A percentile compares a stretch with the other conserved stretches of the same genome.
phyloP scores from a whole-genome alignment of 352 stramenopile genomes.

The Pythium sukuiense region DNA sequence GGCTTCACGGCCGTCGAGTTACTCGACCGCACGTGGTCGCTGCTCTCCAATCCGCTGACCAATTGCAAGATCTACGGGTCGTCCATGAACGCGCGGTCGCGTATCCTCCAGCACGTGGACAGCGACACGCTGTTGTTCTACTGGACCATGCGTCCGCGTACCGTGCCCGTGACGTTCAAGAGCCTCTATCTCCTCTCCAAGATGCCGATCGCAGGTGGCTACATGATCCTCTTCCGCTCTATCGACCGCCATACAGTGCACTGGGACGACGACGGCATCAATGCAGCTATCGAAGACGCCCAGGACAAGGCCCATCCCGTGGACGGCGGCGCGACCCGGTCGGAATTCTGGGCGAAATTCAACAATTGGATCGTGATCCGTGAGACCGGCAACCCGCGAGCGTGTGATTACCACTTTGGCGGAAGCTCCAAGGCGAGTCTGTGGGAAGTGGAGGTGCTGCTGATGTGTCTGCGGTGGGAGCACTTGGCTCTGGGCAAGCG shows the following conservation, averaged over 20 bases:
- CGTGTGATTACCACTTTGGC: conserved; percentile 3
- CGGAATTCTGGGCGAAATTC: conserved; percentile 7
- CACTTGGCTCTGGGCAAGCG: neutral
- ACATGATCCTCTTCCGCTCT: conserved; percentile 9
- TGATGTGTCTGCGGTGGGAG: conserved; percentile 41
- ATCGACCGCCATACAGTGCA: conserved; percentile 7
- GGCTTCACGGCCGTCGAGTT: conserved; percentile 4
- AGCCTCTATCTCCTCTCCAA: conserved; percentile 10
- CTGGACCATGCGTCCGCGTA: neutral
- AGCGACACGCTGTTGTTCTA: conserved; percentile 16
- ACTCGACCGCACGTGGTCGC: conserved; percentile 11
- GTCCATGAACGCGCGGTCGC: conserved; percentile 8
- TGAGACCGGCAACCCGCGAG: neutral
- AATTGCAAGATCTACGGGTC: conserved; percentile 14
- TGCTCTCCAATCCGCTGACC: neutral
- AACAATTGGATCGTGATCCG: conserved; percentile 13
- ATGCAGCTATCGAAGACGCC: conserved; percentile 4
- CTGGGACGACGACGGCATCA: conserved; percentile 9
- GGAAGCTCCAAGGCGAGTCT: conserved; percentile 8
- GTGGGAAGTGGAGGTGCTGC: conserved; percentile 39
- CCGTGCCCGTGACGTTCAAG: conserved; percentile 2
- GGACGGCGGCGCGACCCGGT: neutral
- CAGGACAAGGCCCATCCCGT: neutral
- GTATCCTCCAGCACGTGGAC: conserved; percentile 14
- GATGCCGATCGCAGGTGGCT: conserved; percentile 2